Conservation (phyloP, 768 basidiomycete genomes). For the Trametes punicea region DNA sequence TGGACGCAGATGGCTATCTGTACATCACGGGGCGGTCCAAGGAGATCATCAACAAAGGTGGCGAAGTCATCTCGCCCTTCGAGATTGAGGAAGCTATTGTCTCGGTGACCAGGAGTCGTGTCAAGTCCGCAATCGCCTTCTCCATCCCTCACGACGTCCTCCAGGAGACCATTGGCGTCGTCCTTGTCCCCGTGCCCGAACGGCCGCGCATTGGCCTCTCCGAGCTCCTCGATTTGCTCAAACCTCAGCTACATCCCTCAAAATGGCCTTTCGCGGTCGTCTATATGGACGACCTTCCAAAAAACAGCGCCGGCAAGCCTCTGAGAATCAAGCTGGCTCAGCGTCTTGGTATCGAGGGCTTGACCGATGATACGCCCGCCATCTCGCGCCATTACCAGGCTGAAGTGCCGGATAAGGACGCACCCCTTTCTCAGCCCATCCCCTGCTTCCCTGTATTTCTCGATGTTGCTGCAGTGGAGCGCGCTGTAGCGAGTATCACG, state of each 20-base stretch:
- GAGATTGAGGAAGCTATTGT: constrained; percentile 58
- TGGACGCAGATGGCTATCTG: constrained; percentile 46
- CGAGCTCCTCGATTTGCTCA: constrained; percentile 44
- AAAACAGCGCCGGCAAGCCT: constrained; percentile 48
- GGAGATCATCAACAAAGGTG: constrained; percentile 59
- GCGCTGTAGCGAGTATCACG: constrained; percentile 27
- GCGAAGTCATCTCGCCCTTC: constrained; percentile 60
- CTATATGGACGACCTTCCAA: constrained; percentile 47
- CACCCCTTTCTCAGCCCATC: constrained; percentile 38
- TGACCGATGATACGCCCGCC: constrained; percentile 34
- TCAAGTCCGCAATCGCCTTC: constrained; percentile 45
- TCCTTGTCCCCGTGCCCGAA: constrained; percentile 37
- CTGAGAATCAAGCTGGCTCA: constrained; percentile 42
- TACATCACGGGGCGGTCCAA: constrained; percentile 58
- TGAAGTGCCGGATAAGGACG: constrained; percentile 29
- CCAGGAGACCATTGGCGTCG: constrained; percentile 46
- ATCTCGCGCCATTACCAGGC: constrained; percentile 44
- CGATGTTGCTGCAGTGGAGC: constrained; percentile 28
- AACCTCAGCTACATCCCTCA: constrained; percentile 44
- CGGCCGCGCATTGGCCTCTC: constrained; percentile 38
- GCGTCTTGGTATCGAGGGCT: constrained; percentile 37
- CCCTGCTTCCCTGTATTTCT: constrained; percentile 34
- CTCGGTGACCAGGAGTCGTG: constrained; percentile 38
- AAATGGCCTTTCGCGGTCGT: constrained; percentile 49
- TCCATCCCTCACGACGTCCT: constrained; percentile 45